phyloP scores from a whole-genome alignment of 495 filamentous ascomycete genomes.

The Penicillium lividum region DNA sequence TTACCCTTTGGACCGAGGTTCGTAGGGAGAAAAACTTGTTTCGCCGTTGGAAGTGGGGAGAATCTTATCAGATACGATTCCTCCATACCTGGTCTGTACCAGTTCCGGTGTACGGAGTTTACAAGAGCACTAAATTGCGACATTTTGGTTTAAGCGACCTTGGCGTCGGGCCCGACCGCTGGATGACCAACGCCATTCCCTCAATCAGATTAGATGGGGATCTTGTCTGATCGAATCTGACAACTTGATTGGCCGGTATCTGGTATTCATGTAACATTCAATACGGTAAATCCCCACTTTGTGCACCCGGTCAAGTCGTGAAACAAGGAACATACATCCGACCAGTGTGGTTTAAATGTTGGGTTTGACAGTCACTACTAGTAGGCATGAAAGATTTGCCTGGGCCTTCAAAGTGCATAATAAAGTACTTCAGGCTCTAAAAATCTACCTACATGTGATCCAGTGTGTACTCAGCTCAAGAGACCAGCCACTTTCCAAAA shows the following conservation, averaged over 20 bases:
- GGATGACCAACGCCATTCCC: neutral
- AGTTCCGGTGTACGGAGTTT: neutral
- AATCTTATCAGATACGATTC: conserved; percentile 1
- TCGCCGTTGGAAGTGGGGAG: neutral
- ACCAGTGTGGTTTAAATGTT: neutral
- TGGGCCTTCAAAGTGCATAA: too few species aligned
- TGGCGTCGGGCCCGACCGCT: neutral
- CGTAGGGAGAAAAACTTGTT: neutral
- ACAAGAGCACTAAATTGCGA: neutral
- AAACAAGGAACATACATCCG: neutral
- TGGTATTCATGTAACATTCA: neutral
- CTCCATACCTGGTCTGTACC: neutral
- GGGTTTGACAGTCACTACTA: neutral
- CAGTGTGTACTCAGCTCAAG: too few species aligned
- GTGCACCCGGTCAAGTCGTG: neutral
- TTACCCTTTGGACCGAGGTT: neutral
- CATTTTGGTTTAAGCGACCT: neutral
- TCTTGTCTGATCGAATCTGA: conserved; percentile 1
- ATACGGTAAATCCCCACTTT: neutral
- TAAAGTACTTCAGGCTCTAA: too few species aligned
- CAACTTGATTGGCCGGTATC: neutral
- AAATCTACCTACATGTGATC: too few species aligned
- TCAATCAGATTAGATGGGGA: conserved; percentile 6
- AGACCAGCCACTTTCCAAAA: too few species aligned
- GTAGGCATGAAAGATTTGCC: too few species aligned